A percentile compares a stretch with the other conserved stretches of the same genome.
Conservation (phyloP, 768 basidiomycete genomes). For the Pulveroboletus sp. region DNA sequence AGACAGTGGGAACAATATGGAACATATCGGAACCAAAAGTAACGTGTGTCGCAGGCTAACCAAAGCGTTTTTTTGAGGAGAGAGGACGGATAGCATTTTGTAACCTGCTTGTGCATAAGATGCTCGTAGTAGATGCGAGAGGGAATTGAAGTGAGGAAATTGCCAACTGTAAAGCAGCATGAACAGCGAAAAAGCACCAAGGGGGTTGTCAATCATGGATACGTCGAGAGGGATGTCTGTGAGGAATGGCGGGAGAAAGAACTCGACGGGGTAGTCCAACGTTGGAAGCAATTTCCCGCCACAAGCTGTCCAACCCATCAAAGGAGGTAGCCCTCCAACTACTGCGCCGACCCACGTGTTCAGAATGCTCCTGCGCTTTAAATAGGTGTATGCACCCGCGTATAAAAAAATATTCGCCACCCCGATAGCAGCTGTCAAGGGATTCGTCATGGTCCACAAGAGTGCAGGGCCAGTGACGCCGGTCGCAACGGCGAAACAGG, state of each 20-base stretch:
- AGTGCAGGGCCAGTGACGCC: slow-evolving; percentile 76
- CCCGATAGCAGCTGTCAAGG: slow-evolving; percentile 80
- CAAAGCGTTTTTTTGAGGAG: slow-evolving; percentile 73
- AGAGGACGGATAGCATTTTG: slow-evolving; percentile 81
- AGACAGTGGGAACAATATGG: slow-evolving; percentile 76
- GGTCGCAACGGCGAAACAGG: slow-evolving; percentile 69
- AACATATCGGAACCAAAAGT: slow-evolving; percentile 72
- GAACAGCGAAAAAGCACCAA: slow-evolving; percentile 77
- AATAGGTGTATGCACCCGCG: slow-evolving; percentile 86
- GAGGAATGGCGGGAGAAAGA: slow-evolving; percentile 62
- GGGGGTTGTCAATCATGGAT: slow-evolving; percentile 68
- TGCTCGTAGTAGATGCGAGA: slow-evolving; percentile 81
- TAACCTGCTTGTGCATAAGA: slow-evolving; percentile 94
- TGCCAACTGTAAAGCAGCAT: slow-evolving; percentile 94
- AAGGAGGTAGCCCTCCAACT: slow-evolving; percentile 87
- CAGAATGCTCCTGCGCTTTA: slow-evolving; percentile 74
- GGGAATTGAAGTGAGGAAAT: slow-evolving; percentile 94
- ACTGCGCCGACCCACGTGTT: slow-evolving; percentile 96
- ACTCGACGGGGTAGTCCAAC: slow-evolving; percentile 49
- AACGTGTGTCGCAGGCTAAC: slow-evolving; percentile 82
- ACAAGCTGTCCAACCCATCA: slow-evolving; percentile 98
- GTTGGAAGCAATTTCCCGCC: slow-evolving; percentile 73
- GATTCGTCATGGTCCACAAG: slow-evolving; percentile 79
- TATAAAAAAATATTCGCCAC: slow-evolving; percentile 83
- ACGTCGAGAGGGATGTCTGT: slow-evolving; percentile 38